Evolutionary conservation across 208 protist species (phyloP).

Genomic region (Trypanosomatidae sp.): DNA sequence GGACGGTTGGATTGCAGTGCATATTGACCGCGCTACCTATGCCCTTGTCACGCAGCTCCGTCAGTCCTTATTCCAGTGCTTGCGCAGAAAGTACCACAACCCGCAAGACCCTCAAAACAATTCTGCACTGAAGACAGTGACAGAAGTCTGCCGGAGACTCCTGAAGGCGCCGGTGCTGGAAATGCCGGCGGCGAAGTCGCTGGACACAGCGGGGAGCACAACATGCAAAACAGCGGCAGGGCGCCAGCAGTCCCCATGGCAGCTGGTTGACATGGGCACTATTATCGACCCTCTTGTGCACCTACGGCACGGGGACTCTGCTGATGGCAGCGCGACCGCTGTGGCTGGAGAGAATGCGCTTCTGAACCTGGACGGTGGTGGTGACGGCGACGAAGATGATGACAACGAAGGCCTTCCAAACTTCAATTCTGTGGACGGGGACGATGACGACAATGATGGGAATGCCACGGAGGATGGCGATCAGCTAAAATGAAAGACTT

Average conservation of each 20-base stretch:
- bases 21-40: conserved; percentile 46
- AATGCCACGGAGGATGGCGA: neutral
- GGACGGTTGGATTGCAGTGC: conserved; percentile 73
- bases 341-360: neutral
- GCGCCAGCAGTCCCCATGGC: conserved; percentile 13
- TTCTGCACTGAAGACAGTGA: conserved; percentile 42
- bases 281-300: conserved; percentile 32
- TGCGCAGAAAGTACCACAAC: conserved; percentile 62
- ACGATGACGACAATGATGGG: conserved; percentile 6
- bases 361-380: neutral
- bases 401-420: neutral
- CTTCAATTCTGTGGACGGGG: neutral
- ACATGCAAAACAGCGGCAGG: neutral
- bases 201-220: neutral
- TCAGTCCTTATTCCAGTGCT: conserved; percentile 42
- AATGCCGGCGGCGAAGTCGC: neutral
- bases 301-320: neutral
- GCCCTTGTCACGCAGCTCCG: conserved; percentile 41
- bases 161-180: conserved; percentile 51
- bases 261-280: conserved; percentile 28
- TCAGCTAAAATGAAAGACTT: neutral
- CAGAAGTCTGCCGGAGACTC: conserved; percentile 50
- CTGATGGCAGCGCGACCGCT: neutral
- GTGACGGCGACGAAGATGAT: conserved; percentile 6
- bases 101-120: conserved; percentile 65